Evolutionary conservation across 352 stramenopile species (phyloP).

Genomic region (Pythium folliculosum): DNA sequence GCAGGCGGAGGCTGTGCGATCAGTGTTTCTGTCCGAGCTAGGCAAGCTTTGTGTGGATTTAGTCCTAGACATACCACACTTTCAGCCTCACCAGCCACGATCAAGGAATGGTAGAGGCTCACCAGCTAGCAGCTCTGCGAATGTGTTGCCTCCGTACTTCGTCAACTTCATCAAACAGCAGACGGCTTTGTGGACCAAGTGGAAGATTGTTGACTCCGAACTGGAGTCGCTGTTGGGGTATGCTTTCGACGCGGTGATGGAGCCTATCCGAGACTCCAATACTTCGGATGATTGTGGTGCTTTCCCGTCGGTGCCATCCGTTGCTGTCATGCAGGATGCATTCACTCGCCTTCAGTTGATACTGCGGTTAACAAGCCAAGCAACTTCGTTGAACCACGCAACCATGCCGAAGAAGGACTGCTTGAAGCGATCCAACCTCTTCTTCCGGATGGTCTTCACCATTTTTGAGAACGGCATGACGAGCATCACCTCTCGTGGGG

Average conservation of each 20-base stretch:
- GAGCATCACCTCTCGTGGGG: conserved; percentile 16
- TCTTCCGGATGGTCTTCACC: conserved; percentile 67
- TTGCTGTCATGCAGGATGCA: conserved; percentile 73
- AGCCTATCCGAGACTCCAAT: conserved; percentile 40
- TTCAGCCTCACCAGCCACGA: conserved; percentile 40
- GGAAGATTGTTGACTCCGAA: conserved; percentile 64
- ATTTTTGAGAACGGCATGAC: conserved; percentile 53
- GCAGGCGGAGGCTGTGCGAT: conserved; percentile 60
- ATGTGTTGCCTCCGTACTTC: conserved; percentile 81
- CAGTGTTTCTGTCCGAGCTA: conserved; percentile 70
- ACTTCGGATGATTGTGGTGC: conserved; percentile 4
- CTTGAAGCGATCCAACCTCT: conserved; percentile 53
- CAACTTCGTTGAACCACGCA: conserved; percentile 67
- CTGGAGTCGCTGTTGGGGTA: conserved; percentile 62
- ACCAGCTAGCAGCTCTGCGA: conserved; percentile 45
- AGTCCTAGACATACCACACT: conserved; percentile 76
- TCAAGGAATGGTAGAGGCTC: conserved; percentile 36
- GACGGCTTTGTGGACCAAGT: conserved; percentile 65
- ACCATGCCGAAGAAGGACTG: conserved; percentile 46
- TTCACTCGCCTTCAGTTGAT: conserved; percentile 74
- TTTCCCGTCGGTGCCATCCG: conserved; percentile 49
- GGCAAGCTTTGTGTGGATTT: conserved; percentile 77
- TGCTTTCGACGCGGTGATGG: conserved; percentile 54
- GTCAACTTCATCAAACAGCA: conserved; percentile 89
- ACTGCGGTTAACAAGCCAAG: conserved; percentile 56